Conservation (phyloP, 2,329 filamentous ascomycete species). For the Fusarium sp. region DNA sequence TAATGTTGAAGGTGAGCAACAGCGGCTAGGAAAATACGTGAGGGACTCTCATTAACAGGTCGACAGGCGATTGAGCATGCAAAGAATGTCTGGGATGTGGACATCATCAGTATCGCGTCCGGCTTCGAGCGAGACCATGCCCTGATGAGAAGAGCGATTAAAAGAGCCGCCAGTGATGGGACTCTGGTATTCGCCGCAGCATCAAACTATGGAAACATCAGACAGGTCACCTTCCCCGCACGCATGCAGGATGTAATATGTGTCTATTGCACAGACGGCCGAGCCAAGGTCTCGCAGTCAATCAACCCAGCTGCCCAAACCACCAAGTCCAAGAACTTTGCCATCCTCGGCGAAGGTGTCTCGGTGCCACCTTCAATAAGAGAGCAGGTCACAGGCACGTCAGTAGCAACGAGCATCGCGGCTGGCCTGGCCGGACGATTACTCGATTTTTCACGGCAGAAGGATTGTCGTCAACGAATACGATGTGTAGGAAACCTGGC, state of each 20-base stretch:
- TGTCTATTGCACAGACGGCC: constrained; percentile 13
- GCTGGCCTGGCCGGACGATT: constrained; percentile 11
- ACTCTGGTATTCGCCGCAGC: constrained; percentile 14
- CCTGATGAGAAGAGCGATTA: constrained; percentile 3
- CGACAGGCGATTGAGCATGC: constrained; percentile 6
- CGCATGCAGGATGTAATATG: constrained; percentile 18
- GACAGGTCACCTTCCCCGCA: constrained; percentile 15
- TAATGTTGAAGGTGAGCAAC: constrained; percentile 9
- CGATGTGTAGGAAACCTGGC: not conserved
- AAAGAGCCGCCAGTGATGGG: not conserved
- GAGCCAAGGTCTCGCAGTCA: constrained; percentile 5
- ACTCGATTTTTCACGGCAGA: constrained; percentile 21
- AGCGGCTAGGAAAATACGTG: not conserved
- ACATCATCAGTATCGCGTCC: constrained; percentile 20
- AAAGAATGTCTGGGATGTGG: constrained; percentile 5
- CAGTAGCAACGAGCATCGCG: constrained; percentile 10
- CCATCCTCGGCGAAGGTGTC: constrained; percentile 19
- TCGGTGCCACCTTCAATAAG: not conserved
- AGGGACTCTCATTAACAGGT: not conserved
- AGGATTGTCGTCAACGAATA: not conserved
- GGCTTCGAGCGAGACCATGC: constrained; percentile 14
- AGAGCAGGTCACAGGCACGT: constrained; percentile 5
- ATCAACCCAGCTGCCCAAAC: constrained; percentile 16
- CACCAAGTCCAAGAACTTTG: constrained; percentile 13
- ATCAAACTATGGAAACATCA: constrained; percentile 22